These are phyloP conservation scores for Dendrocalamus sinicus DNA, from an alignment of 176 grass and related monocot species.

Conservation along the genomic window DNA sequence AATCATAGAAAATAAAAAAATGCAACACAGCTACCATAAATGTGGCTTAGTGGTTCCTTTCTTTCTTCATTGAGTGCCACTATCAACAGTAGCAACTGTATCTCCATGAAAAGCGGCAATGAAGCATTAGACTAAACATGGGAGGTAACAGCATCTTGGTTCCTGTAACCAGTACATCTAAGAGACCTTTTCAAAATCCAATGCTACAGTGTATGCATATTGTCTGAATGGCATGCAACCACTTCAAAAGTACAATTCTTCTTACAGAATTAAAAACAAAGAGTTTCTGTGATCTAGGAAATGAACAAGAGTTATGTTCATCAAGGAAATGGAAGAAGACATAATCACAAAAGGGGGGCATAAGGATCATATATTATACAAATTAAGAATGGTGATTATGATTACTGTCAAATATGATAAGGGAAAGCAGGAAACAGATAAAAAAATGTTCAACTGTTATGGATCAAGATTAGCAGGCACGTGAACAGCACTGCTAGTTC, in stretches of 20 bases:
- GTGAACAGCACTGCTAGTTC: no score
- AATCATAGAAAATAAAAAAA: neutral
- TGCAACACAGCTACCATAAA: conserved; percentile 6
- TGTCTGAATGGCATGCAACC: neutral
- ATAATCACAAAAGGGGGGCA: neutral
- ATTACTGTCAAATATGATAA: neutral
- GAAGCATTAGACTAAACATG: neutral
- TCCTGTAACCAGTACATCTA: neutral
- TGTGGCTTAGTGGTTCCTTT: conserved; percentile 1
- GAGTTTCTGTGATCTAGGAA: neutral
- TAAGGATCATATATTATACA: neutral
- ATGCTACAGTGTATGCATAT: neutral
- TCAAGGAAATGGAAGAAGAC: neutral
- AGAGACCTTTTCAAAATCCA: neutral
- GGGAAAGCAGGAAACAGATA: neutral
- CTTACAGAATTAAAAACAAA: neutral
- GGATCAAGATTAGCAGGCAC: no score
- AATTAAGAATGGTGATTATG: neutral
- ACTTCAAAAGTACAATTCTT: neutral
- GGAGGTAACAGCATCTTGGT: neutral
- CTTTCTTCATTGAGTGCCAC: conserved; percentile 22
- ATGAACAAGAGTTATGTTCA: neutral
- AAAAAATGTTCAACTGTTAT: neutral
- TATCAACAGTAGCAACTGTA: neutral
- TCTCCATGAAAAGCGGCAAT: neutral